A percentile compares a stretch with the other conserved stretches of the same genome.
Conservation (phyloP, 495 filamentous ascomycete species). For the Sordaria brevicollis region DNA sequence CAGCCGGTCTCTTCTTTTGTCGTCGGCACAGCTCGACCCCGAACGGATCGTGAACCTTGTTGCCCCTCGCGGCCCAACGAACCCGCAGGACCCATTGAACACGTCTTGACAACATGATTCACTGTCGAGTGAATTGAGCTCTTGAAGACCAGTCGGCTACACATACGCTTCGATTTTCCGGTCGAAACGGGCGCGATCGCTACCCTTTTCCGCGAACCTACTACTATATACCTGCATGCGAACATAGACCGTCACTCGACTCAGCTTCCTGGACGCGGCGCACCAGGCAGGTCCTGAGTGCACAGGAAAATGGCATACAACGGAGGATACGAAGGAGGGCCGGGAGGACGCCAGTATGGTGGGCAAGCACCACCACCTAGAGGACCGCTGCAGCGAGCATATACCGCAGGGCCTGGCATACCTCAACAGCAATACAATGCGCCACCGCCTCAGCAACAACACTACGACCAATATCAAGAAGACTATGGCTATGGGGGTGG, state of each 20-base stretch:
- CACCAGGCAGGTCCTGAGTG: constrained; percentile 6
- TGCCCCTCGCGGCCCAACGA: neutral
- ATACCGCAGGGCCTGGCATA: constrained; percentile 19
- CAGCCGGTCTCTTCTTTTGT: neutral
- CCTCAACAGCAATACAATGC: constrained; percentile 41
- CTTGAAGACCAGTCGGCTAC: neutral
- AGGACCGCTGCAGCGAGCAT: constrained; percentile 40
- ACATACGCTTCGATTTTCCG: neutral
- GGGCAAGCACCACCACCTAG: constrained; percentile 36
- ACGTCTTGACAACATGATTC: neutral
- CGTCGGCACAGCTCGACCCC: neutral
- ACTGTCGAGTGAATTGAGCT: neutral
- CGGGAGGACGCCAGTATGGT: constrained; percentile 34
- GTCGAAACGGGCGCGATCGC: neutral
- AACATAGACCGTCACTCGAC: neutral
- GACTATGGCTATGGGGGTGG: constrained; percentile 39
- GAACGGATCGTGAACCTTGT: neutral
- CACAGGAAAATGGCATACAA: constrained; percentile 33
- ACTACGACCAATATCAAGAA: constrained; percentile 41
- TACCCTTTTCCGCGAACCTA: neutral
- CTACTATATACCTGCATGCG: neutral
- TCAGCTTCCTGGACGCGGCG: neutral
- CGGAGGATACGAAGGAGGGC: constrained; percentile 31
- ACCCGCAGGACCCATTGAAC: neutral
- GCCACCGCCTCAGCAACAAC: constrained; percentile 35